Evolutionary conservation across 495 filamentous ascomycete species (phyloP), one percentile per base, ranked within the genome.

Genomic region (Penicillium salamii): DNA sequence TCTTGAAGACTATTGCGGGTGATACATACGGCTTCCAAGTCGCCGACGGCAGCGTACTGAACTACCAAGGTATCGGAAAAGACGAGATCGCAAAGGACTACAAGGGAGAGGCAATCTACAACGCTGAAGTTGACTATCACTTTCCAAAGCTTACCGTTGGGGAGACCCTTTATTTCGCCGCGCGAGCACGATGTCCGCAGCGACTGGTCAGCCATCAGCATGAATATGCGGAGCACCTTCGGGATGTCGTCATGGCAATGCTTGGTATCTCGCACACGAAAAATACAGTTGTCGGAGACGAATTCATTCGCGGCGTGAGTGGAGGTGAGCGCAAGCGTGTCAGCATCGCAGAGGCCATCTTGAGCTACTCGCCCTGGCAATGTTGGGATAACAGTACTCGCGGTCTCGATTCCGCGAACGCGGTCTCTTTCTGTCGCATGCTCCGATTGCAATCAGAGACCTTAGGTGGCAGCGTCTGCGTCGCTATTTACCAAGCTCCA

Each of bases 251-350:
- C 32, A 76, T 88, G 31, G 85, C 88, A 53, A 73, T 91, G 28
- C 93, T 95, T 52, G 87, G 87, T 74, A 89, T 87, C 26, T 82
- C 86, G 50, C 84, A 89, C 58, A 81, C 78, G 0, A 58, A 85
- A 46, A 76, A 78, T 23, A 89, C 86, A 0, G 84, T 79, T 60
- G 78, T 90, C 28, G 87, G 87, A 5, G 79, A 87, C 49, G 80
- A 81, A 23, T 71, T 80, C 3, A 74, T 88, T 15, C 77, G 84
- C 24, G 86, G 86, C 40, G 75, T 90, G 7, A 85, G 79, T 12
- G 87, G 87, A 14, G 87, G 87, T 24, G 87, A 89, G 61, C 84
- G 84, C 64, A 89, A 89, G 59, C 74, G 87, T 52, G 84, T 88
- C 14, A 82, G 77, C 8, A 87, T 89, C 47, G 81, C 79, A 5